These are phyloP conservation scores for Akebia trifoliata DNA, from an alignment of 164 flowering plant species.

Conservation along the genomic window DNA sequence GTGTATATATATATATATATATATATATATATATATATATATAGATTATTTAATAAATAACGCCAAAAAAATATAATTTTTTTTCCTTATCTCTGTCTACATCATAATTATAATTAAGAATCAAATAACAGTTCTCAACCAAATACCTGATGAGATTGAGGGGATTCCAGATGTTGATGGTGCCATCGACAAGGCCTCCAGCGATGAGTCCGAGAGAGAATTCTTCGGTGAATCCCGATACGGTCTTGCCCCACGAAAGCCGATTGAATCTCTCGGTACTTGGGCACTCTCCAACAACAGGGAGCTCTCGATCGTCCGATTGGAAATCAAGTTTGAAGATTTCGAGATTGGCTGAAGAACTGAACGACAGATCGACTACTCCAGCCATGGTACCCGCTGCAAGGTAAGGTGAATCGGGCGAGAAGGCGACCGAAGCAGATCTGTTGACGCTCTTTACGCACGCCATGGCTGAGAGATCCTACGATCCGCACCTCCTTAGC, in stretches of 20 bases:
- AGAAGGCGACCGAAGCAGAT: slow-evolving; percentile 82
- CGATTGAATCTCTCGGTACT: slow-evolving; percentile 87
- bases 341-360: slow-evolving; percentile 83
- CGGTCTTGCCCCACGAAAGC: slow-evolving; percentile 72
- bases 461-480: slow-evolving; percentile 42
- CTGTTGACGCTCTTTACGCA: slow-evolving; percentile 66
- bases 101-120: too few species aligned
- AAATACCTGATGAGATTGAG: slow-evolving; percentile 54
- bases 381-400: slow-evolving; percentile 99
- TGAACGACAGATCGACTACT: slow-evolving; percentile 87
- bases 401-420: slow-evolving; percentile 85
- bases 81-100: too few species aligned
- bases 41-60: too few species aligned
- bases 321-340: slow-evolving; percentile 86
- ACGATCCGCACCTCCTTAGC: background rate
- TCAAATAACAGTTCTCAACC: too few species aligned
- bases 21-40: too few species aligned
- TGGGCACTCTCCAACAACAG: slow-evolving; percentile 48
- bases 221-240: slow-evolving; percentile 55
- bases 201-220: slow-evolving; percentile 76
- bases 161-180: slow-evolving; percentile 88
- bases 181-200: slow-evolving; percentile 91
- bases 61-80: too few species aligned
- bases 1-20: too few species aligned
- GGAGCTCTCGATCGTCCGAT: slow-evolving; percentile 71